Evolutionary conservation across 1,139 yeast species (phyloP), one percentile per base, ranked within the genome.

Genomic region (Torulaspora globosa): DNA sequence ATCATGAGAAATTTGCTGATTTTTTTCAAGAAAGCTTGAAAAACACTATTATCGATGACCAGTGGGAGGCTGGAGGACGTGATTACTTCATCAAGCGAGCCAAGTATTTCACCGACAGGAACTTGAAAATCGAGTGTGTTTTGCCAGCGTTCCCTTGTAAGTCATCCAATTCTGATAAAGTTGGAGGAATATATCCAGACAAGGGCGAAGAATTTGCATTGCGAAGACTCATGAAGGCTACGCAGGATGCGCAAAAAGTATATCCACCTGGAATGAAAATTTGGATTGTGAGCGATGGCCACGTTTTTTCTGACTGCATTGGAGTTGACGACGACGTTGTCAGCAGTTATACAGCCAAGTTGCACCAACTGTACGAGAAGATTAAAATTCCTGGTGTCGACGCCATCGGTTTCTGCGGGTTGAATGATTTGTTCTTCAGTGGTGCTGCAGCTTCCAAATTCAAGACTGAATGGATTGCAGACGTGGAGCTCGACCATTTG

Each of bases 141-240:
- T 65, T 79, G 43, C 84, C 84, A 3, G 84, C 84, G 0, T 79
- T 79, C 53, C 84, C 84, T 3, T 79, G 84, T 57, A 79, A 79
- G 57, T 77, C 83, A 0, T 77, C 82, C 12, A 79, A 79, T 52
- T 50, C 60, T 35, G 70, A 74, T 34, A 79, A 79, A 58, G 84
- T 79, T n/a, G 68, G 71, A 30, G 73, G 77, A 3, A 54, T 62
- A 24, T 57, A 66, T 40, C 84, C 84, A 1, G 84, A 79, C 53
- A 72, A 67, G 54, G 73, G 73, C 36, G 73, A 70, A 51, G 72
- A 68, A 41, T 49, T 69, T 11, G 73, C 73, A 1, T 53, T 70
- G 42, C 65, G 60, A 56, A 66, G 70, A 48, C 56, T 70, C 37
- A 58, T 68, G 12, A 48, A 59, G 24, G 60, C 63, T 7, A 57